Percentiles rank a stretch among this genome's conserved stretches.
phyloP scores from a whole-genome alignment of 345 rosid species.

The Syzygium aromaticum region DNA sequence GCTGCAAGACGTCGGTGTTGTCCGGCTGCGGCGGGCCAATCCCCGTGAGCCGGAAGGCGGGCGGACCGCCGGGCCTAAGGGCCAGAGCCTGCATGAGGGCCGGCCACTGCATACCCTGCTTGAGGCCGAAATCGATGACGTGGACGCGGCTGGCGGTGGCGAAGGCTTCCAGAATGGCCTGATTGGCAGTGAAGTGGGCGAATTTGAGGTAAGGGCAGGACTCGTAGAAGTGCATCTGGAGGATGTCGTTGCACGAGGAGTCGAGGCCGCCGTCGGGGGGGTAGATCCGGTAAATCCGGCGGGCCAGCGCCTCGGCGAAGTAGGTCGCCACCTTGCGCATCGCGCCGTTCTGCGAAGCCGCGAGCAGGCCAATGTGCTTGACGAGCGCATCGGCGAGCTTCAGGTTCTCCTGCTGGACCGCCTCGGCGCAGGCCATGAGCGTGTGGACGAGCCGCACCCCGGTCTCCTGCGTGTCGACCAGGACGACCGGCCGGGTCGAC shows the following conservation, averaged over 20 bases:
- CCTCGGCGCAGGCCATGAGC: slow-evolving; percentile 80
- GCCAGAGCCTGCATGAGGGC: slow-evolving; percentile 95
- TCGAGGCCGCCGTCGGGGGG: slow-evolving; percentile 37
- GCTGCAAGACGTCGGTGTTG: slow-evolving; percentile 47
- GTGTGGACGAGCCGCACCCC: slow-evolving; percentile 86
- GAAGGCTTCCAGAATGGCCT: slow-evolving; percentile 81
- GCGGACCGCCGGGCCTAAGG: slow-evolving; percentile 69
- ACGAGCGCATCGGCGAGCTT: slow-evolving; percentile 70
- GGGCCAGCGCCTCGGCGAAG: slow-evolving; percentile 77
- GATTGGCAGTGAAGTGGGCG: slow-evolving; percentile 94
- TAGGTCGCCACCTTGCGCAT: slow-evolving; percentile 93
- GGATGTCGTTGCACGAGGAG: slow-evolving; percentile 36
- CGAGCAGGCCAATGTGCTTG: slow-evolving; percentile 64
- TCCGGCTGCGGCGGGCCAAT: slow-evolving; percentile 70
- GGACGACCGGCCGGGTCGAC: slow-evolving; percentile 52
- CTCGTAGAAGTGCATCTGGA: slow-evolving; percentile 86
- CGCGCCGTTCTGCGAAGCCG: slow-evolving; percentile 68
- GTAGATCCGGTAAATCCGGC: slow-evolving; percentile 56
- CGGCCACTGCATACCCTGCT: slow-evolving; percentile 95
- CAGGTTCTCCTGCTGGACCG: slow-evolving; percentile 56
- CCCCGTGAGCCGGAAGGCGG: slow-evolving; percentile 72
- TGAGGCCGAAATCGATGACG: slow-evolving; percentile 64
- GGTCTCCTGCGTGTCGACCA: slow-evolving; percentile 73
- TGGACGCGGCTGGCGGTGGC: slow-evolving; percentile 50
- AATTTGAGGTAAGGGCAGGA: slow-evolving; percentile 86